Base-by-base conservation (phyloP, 164 flowering plant genomes). In the Cinnamomum chago region DNA sequence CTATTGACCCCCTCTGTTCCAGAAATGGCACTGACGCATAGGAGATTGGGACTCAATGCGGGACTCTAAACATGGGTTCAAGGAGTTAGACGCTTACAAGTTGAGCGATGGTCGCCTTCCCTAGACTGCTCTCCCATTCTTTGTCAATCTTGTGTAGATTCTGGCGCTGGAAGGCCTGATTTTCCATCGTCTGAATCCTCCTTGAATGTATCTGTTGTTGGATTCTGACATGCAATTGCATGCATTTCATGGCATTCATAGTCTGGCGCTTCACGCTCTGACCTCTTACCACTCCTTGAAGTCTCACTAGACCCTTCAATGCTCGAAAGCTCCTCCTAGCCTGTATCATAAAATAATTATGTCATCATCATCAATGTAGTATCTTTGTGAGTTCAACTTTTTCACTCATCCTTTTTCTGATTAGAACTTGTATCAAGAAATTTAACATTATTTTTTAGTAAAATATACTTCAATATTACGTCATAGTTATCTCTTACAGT, bases 261-360 rank as follows among this genome's bases (percentile, higher is more conserved):
- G 98, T 94, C 75, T 96, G 99, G 6, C 96, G 86, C 79, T 86
- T 90, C 74, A 90, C 97, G 78, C 84, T 91, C 70, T 89, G 94
- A 33, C 99, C 95, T 83, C 89, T 84, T 50, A 96, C 84, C 72
- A 96, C 93, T 68, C 87, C 90, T 80, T 94, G 99, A 77, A 96
- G 97, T 86, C 99, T 91, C 81, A 92, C 92, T 22, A 96, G 83
- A 47, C 99, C 99, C 83, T 82, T 89, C 55, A 90, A 78, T 71
- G 97, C 97, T 78, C 92, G 84, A 72, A 87, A 87, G 82, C 91
- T 94, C 84, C 92, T 89, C 82, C 99, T 91, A 24, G 94, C 97
- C 99, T 95, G 84, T 66, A 74, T 55, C 20, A 62, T 10, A 55
- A 67, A 67, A 28, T 15, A 65, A 65, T 65, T 65, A 65, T 24